phyloP scores from a whole-genome alignment of 2,329 filamentous ascomycete genomes.

The Colletotrichum falcatum region DNA sequence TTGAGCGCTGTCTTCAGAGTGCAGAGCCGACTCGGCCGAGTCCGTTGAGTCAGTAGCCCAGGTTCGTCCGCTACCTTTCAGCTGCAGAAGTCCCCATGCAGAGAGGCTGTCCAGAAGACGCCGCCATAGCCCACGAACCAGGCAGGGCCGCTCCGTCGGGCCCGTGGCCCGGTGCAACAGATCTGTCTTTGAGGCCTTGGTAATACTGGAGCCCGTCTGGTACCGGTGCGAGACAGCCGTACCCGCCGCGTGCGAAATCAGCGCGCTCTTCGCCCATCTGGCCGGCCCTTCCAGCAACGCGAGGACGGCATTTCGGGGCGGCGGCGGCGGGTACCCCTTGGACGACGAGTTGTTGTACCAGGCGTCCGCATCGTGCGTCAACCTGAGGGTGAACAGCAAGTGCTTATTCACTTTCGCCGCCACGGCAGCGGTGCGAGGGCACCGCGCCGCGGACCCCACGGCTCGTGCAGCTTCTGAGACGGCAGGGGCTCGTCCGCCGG shows the following conservation, averaged over 20 bases:
- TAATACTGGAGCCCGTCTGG: slow-evolving; percentile 4
- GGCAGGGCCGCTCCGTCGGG: slow-evolving; percentile 30
- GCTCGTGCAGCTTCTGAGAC: slow-evolving; percentile 35
- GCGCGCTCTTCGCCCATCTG: too few relatives aligned
- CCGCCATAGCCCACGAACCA: slow-evolving; percentile 19
- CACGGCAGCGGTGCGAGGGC: too few relatives aligned
- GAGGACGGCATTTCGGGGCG: too few relatives aligned
- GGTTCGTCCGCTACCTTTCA: neutral
- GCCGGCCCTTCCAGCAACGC: too few relatives aligned
- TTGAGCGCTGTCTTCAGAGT: neutral
- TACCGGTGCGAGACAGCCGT: too few relatives aligned
- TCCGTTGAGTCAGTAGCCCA: neutral
- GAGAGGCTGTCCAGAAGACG: neutral
- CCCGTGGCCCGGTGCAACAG: slow-evolving; percentile 31
- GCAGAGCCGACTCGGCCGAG: slow-evolving; percentile 6
- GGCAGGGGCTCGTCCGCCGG: slow-evolving; percentile 32
- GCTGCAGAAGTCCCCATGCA: neutral
- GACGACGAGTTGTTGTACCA: too few relatives aligned
- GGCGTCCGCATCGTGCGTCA: too few relatives aligned
- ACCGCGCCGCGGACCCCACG: slow-evolving; percentile 10
- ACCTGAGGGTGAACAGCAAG: too few relatives aligned
- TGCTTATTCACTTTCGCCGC: too few relatives aligned
- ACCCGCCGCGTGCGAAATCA: too few relatives aligned
- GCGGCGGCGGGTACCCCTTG: too few relatives aligned
- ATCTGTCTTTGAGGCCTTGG: slow-evolving; percentile 27